Conservation (phyloP, 2,329 filamentous ascomycete species). For the Thelonectria discophora region DNA sequence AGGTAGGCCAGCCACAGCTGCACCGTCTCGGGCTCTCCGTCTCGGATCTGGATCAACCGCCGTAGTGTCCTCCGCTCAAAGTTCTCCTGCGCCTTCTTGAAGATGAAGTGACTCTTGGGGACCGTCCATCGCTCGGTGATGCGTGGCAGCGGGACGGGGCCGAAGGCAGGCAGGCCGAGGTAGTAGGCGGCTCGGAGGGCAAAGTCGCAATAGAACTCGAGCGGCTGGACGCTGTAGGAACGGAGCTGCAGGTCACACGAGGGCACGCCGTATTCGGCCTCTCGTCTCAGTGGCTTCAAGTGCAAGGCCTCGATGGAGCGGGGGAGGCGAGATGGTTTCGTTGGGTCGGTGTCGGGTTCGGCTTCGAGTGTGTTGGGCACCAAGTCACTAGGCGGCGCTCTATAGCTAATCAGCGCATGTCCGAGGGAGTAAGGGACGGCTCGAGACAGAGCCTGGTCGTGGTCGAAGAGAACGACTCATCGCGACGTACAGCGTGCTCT, state of each 20-base stretch:
- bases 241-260: conserved; percentile 92
- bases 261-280: conserved; percentile 78
- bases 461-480: not conserved
- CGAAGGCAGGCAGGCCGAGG: conserved; percentile 83
- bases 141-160: conserved; percentile 85
- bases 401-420: conserved; percentile 16
- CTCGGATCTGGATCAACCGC: conserved; percentile 89
- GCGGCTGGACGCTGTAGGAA: conserved; percentile 87
- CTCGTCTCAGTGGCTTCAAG: conserved; percentile 81
- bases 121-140: conserved; percentile 96
- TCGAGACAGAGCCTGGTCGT: not conserved
- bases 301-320: conserved; percentile 86
- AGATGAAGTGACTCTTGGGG: conserved; percentile 86
- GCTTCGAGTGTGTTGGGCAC: conserved; percentile 24
- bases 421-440: not conserved
- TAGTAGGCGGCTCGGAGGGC: conserved; percentile 95
- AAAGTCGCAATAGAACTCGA: conserved; percentile 96
- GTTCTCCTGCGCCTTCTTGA: conserved; percentile 98
- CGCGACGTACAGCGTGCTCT: conserved; percentile 41
- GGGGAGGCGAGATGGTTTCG: conserved; percentile 65
- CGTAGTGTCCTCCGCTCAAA: conserved; percentile 91
- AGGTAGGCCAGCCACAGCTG: conserved; percentile 93
- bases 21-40: conserved; percentile 88
- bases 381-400: conserved; percentile 31
- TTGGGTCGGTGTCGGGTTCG: conserved; percentile 7